These are phyloP conservation scores for Candida pini DNA, from an alignment of 805 yeast genomes.

Conservation along the genomic window DNA sequence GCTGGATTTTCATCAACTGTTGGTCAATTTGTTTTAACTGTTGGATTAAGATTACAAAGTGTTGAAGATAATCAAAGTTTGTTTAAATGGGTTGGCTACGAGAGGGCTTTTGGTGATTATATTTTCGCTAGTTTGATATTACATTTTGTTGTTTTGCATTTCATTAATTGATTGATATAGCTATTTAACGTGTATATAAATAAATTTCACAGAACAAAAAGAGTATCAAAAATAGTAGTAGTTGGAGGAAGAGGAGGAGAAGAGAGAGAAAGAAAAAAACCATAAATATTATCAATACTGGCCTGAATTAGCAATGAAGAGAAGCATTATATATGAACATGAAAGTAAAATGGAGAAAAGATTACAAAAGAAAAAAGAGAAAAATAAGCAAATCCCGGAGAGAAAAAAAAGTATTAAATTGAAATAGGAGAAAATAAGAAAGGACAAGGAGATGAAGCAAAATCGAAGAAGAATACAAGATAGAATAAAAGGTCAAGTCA, in stretches of 20 bases:
- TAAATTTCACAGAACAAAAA: not conserved
- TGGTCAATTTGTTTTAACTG: slow-evolving; percentile 90
- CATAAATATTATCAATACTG: too few relatives aligned
- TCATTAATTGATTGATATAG: slow-evolving; percentile 56
- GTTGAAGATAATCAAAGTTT: slow-evolving; percentile 23
- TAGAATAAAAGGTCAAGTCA: not conserved
- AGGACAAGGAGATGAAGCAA: not conserved
- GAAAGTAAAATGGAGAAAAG: too few relatives aligned
- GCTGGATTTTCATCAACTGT: slow-evolving; percentile 91
- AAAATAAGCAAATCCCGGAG: too few relatives aligned
- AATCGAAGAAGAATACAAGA: not conserved
- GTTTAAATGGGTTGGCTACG: slow-evolving; percentile 26
- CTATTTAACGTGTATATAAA: not conserved
- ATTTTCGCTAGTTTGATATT: slow-evolving; percentile 79
- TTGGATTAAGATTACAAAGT: slow-evolving; percentile 72
- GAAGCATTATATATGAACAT: too few relatives aligned
- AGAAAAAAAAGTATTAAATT: not conserved
- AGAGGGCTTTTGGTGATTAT: slow-evolving; percentile 80
- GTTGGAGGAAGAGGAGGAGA: too few relatives aligned
- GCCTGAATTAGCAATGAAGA: too few relatives aligned
- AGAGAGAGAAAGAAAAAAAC: not conserved
- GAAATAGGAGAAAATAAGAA: slow-evolving; percentile 1
- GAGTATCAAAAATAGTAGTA: not conserved
- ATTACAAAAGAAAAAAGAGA: too few relatives aligned
- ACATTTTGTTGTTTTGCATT: slow-evolving; percentile 86